Percentiles rank a stretch among this genome's conserved stretches.
These are phyloP conservation scores for Sanghuangporus baumii DNA, from an alignment of 1,284 basidiomycete species.

Conservation along the genomic window DNA sequence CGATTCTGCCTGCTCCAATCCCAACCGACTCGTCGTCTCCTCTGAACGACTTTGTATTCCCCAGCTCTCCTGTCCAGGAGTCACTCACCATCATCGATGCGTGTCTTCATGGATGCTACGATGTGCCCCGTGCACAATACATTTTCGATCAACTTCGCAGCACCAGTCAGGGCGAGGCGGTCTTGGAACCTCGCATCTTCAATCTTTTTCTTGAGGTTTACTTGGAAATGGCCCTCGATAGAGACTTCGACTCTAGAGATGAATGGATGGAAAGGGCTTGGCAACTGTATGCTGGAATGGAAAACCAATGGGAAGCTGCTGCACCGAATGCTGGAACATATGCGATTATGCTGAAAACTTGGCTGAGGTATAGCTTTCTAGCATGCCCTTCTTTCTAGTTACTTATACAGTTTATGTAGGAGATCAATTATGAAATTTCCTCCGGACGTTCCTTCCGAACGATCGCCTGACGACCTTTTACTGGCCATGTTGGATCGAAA, in stretches of 20 bases:
- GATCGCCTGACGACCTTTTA: conserved; percentile 37
- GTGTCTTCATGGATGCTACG: conserved; percentile 66
- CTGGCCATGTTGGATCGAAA: conserved; percentile 42
- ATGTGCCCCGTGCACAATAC: conserved; percentile 62
- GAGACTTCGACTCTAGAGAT: conserved; percentile 35
- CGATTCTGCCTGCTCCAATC: conserved; percentile 58
- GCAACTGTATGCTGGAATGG: conserved; percentile 52
- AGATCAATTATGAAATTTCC: not conserved
- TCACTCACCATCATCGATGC: conserved; percentile 72
- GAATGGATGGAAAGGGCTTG: conserved; percentile 57
- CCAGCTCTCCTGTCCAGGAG: conserved; percentile 60
- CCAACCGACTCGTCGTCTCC: conserved; percentile 38
- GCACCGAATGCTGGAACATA: conserved; percentile 55
- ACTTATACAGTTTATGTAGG: conserved; percentile 8
- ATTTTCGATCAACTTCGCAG: conserved; percentile 59
- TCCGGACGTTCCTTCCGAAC: not conserved
- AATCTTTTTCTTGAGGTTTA: conserved; percentile 61
- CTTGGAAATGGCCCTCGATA: conserved; percentile 46
- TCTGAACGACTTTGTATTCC: conserved; percentile 53
- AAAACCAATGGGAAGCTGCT: conserved; percentile 42
- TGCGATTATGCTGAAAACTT: conserved; percentile 57
- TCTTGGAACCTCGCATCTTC: conserved; percentile 38
- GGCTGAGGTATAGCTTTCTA: conserved; percentile 40
- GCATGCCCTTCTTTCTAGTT: not conserved
- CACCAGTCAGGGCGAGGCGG: conserved; percentile 26